Evolutionary conservation across 495 filamentous ascomycete genomes (phyloP), one percentile per base, ranked within the genome.

Genomic region (Penicillium simplicissimum): DNA sequence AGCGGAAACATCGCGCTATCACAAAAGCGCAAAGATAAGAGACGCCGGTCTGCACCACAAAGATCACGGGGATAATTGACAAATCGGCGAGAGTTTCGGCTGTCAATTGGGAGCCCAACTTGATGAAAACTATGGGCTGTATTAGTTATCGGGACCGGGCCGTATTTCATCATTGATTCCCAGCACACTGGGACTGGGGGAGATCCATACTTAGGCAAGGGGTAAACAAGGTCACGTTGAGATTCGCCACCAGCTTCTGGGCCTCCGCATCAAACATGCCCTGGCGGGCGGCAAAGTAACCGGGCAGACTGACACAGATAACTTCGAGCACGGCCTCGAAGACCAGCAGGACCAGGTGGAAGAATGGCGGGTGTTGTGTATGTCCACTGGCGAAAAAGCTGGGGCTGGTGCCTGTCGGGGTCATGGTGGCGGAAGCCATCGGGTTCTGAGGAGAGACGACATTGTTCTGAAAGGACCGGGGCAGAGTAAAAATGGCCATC

Each of bases 261-360:
- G 90, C 89, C 42, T 96, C 91, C 49, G 90, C 89, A 77, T 94
- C 91, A 74, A 98, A 96, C 80, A 96, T 88, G 71, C 96, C 96
- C 66, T 89, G 80, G 47, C 88, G 81, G 19, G 95, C 95, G 54
- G 96, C 87, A 66, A 98, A 88, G 71, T 97, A 98, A n/a, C 95
- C 95, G 1, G 96, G 96, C 59, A 97, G 75, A 72, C 88, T 91
- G 68, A 98, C 95, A 74, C 93, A 98, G 38, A 98, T 87, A 2
- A 98, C 95, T 71, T 98, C 94, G 67, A 98, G 75, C 23, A 98
- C 94, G 14, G 95, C 95, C 74, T 96, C 96, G 69, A 97, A 97
- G 59, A 98, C 93, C 38, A 98, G 86, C 8, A 96, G 82, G 31
- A 90, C 78, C 31, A 98, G 81, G 66, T 93, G 85, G 56, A 83